A percentile compares a stretch with the other conserved stretches of the same genome.
phyloP scores from a whole-genome alignment of 176 grass and related monocot species.

The Chloris gayana region DNA sequence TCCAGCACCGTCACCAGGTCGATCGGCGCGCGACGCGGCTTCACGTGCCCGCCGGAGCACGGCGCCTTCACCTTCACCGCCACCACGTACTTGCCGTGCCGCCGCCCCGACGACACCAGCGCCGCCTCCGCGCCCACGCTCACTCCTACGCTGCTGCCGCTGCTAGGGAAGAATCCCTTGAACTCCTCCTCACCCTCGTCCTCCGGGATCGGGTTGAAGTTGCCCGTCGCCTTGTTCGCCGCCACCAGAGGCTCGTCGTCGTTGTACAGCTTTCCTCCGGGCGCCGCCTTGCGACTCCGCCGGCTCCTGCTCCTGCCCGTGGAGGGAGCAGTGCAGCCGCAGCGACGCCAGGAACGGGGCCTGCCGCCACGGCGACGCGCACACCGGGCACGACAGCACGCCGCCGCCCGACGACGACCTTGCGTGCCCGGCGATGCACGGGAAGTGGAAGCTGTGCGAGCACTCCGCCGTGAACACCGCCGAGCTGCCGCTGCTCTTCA shows the following conservation, averaged over 20 bases:
- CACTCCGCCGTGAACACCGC: constrained; percentile 98
- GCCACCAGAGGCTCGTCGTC: constrained; percentile 78
- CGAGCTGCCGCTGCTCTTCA: constrained; percentile 64
- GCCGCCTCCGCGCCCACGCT: constrained; percentile 62
- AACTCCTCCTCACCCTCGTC: constrained; percentile 61
- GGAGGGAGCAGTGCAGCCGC: constrained; percentile 25
- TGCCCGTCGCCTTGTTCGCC: constrained; percentile 33
- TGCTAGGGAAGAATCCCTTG: constrained; percentile 41
- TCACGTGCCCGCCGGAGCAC: not conserved
- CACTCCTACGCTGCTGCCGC: constrained; percentile 3
- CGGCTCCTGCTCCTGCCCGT: not conserved
- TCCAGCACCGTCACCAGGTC: constrained; percentile 95
- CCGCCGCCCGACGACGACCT: constrained; percentile 34
- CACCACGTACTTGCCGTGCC: constrained; percentile 83
- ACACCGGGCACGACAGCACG: constrained; percentile 73
- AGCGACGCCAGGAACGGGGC: constrained; percentile 64
- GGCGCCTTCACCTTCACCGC: constrained; percentile 84
- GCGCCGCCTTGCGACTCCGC: constrained; percentile 26
- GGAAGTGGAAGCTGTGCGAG: constrained; percentile 88
- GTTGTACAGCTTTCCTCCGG: constrained; percentile 69
- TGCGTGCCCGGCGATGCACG: constrained; percentile 75
- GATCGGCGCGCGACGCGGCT: constrained; percentile 57
- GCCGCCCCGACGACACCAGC: constrained; percentile 57
- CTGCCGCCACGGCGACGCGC: constrained; percentile 69
- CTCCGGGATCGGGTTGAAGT: constrained; percentile 94